phyloP scores from a whole-genome alignment of 225 moss, liverwort and hornwort genomes.

The Marchantia paleacea region DNA sequence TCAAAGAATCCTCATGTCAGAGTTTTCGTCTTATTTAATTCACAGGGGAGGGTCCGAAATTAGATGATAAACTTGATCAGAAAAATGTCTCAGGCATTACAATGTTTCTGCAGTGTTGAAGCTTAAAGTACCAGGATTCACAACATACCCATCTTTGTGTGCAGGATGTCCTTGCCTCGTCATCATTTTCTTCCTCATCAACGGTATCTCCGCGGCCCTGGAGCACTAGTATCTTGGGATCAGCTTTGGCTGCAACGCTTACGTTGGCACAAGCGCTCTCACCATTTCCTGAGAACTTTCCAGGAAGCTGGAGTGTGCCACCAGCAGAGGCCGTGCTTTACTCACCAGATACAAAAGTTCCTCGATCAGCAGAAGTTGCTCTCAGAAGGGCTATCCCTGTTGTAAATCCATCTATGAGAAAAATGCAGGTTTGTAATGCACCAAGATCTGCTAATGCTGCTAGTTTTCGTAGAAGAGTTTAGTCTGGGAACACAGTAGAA shows the following conservation, averaged over 20 bases:
- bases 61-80: no score
- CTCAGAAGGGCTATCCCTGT: constrained; percentile 93
- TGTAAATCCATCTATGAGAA: constrained; percentile 68
- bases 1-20: no score
- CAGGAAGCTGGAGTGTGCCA: constrained; percentile 40
- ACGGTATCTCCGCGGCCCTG: constrained; percentile 16
- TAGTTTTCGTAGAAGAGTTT: background rate
- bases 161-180: constrained; percentile 15
- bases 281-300: constrained; percentile 47
- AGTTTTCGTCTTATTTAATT: no score
- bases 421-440: constrained; percentile 58
- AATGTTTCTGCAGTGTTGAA: background rate
- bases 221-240: constrained; percentile 33
- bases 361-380: constrained; percentile 92
- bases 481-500: no score
- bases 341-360: constrained; percentile 96
- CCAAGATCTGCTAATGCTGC: background rate
- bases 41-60: no score
- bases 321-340: constrained; percentile 84
- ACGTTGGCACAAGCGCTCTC: constrained; percentile 57
- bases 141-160: background rate
- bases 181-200: background rate
- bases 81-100: no score
- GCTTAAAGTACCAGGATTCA: background rate
- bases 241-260: constrained; percentile 33